Evolutionary conservation across 495 filamentous ascomycete genomes (phyloP).

Genomic region (Hyaloscypha variabilis): DNA sequence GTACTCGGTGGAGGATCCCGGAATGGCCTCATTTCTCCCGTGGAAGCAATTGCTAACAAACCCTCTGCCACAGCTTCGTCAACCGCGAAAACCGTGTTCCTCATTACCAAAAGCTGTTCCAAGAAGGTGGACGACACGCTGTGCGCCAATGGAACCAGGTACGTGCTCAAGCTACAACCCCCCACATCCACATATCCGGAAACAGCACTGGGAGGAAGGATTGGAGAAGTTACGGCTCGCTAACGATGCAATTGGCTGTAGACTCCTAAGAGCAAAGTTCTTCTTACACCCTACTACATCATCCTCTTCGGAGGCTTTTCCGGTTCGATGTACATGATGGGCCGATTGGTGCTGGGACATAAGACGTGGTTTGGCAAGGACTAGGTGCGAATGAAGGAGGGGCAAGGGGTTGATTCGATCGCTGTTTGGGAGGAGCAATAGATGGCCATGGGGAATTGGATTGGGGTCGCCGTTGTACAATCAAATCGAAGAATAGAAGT

Average conservation of each 20-base stretch:
- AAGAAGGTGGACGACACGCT: conserved; percentile 69
- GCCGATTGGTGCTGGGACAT: conserved; percentile 66
- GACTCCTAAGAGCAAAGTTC: conserved; percentile 63
- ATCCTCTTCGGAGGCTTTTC: conserved; percentile 64
- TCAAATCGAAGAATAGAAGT: conserved; percentile 23
- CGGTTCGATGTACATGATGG: conserved; percentile 55
- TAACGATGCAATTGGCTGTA: conserved; percentile 32
- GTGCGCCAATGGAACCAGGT: conserved; percentile 88
- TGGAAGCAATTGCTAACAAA: conserved; percentile 9
- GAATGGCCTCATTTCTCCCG: conserved; percentile 19
- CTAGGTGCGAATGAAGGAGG: neutral
- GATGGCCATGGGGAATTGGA: neutral
- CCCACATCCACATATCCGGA: neutral
- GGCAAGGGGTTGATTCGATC: neutral
- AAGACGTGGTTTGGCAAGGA: conserved; percentile 82
- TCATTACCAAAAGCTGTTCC: conserved; percentile 80
- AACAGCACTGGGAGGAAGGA: neutral
- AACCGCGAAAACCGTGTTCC: conserved; percentile 87
- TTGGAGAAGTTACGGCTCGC: neutral
- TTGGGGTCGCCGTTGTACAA: conserved; percentile 16
- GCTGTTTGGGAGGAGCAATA: neutral
- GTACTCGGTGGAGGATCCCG: neutral
- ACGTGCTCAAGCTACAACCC: conserved; percentile 40
- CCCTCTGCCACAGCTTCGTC: conserved; percentile 54
- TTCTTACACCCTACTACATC: conserved; percentile 76